Base-by-base conservation (phyloP, 352 stramenopile species). In the Phytophthora palmivora region DNA sequence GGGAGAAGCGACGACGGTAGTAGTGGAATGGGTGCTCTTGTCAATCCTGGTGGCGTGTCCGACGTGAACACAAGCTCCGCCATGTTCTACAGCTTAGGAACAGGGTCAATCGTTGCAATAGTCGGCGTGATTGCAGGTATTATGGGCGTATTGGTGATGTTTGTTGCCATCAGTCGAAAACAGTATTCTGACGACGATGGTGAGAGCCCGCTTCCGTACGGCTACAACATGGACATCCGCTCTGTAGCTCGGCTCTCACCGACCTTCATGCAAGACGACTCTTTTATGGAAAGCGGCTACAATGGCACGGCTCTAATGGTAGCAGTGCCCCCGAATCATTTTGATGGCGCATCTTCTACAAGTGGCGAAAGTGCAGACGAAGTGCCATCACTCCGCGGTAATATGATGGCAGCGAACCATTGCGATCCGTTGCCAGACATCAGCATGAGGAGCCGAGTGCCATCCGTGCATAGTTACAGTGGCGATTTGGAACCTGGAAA, bases 51-150 rank as follows among this genome's bases (percentile, higher is more conserved):
- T 3, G 59, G 63, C 2, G 58, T 78, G 9, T 76, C 80, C 1
- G 72, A 85, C 24, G 72, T 74, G 54, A 80, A 58, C 69, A 77
- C 67, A n/a, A 83, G 74, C 8, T 72, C 70, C 12, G 79, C 70
- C 21, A 74, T 62, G 1, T 75, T 70, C 7, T 89, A 89, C 70
- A 86, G 63, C 43, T 67, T 93, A 49, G 80, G 72, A 18, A 74
- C 78, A 30, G 69, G 66, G 5, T 91, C 84, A 22, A 91, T 93
- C 61, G 43, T 90, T 48, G 88, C 79, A 18, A 87, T 93, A 50
- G 71, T 90, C 41, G 82, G 84, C 14, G 84, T 93, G 18, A 48
- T 93, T 14, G 74, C 74, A n/a, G 78, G 82, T 21, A 85, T 93
- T 30, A 62, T 67, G 33, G 78, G 77, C 8, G 74, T 90, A 34